These are phyloP conservation scores for Eucalyptus regnans DNA, from an alignment of 345 rosid genomes.

Conservation along the genomic window DNA sequence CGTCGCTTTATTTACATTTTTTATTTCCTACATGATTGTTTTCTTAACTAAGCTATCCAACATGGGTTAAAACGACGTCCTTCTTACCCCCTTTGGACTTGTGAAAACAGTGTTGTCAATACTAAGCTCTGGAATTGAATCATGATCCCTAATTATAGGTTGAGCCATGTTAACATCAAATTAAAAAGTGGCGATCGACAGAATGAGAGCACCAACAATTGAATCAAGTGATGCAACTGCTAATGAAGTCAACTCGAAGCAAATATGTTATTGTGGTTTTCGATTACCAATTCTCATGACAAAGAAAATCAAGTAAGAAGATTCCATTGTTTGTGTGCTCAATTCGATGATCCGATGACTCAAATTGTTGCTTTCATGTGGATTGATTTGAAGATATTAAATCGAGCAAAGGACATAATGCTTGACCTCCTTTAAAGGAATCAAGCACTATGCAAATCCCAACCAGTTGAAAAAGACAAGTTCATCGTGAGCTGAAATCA, in stretches of 20 bases:
- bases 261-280: background rate
- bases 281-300: background rate
- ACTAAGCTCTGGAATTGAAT: fast-evolving
- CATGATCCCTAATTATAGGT: background rate
- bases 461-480: too few species aligned
- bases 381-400: background rate
- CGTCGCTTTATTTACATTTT: fast-evolving
- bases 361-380: background rate
- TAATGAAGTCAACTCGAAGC: background rate
- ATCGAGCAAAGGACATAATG: background rate
- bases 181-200: fast-evolving
- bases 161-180: background rate
- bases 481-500: background rate
- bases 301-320: background rate
- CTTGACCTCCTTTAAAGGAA: background rate
- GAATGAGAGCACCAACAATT: fast-evolving
- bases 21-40: fast-evolving
- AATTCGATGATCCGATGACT: fast-evolving
- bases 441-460: background rate
- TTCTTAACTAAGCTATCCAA: fast-evolving
- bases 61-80: fast-evolving
- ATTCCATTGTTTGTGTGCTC: background rate
- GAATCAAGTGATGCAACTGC: fast-evolving
- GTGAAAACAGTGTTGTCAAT: fast-evolving
- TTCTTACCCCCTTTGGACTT: fast-evolving